Evolutionary conservation across 1,284 basidiomycete species (phyloP), one percentile per base, ranked within the genome.

Genomic region (Serendipita sp.): DNA sequence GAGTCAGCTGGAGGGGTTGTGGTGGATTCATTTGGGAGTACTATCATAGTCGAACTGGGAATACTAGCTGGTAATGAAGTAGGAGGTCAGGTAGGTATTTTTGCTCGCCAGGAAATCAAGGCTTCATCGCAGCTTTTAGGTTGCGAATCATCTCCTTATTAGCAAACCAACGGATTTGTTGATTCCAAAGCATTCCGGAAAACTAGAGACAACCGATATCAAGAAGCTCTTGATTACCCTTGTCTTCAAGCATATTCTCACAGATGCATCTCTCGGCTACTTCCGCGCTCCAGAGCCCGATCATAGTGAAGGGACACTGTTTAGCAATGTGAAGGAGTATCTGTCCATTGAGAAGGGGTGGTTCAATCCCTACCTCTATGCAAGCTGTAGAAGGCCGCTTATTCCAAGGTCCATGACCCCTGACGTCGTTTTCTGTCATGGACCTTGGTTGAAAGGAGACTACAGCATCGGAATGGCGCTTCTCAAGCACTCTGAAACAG

Each of bases 341-440:
- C 71, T 85, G 26, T 64, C 62, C 0, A 73, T 80, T 2, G 79
- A 83, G 70, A 84, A 84, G 68, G 83, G 82, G 12, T 84, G 82
- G 82, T 83, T 84, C 71, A 81, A 78, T 29, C 81, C 84, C 0
- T 84, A 84, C 68, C 74, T 85, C 0, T 85, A 83, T 67, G 82
- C 82, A 2, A 84, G 81, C 64, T 77, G 76, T 5, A 75, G 81
- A 15, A 71, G 82, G 61, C 82, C 82, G 1, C 75, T 79, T 67
- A 84, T 82, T 64, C 82, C 80, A 0, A 75, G 83, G 43, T 76
- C 76, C 12, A 80, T 84, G 77, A 83, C 77, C 69, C 82, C 83
- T 30, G 84, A 85, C 70, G 71, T 85, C 5, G 71, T 84, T n/a
- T 84, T 84, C 68, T 84, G 80, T 66, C 82, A 85, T 69, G 81